Percentiles rank a stretch among this genome's conserved stretches.
Conservation (phyloP, 2,329 filamentous ascomycete genomes). For the Calonectria honghensis region DNA sequence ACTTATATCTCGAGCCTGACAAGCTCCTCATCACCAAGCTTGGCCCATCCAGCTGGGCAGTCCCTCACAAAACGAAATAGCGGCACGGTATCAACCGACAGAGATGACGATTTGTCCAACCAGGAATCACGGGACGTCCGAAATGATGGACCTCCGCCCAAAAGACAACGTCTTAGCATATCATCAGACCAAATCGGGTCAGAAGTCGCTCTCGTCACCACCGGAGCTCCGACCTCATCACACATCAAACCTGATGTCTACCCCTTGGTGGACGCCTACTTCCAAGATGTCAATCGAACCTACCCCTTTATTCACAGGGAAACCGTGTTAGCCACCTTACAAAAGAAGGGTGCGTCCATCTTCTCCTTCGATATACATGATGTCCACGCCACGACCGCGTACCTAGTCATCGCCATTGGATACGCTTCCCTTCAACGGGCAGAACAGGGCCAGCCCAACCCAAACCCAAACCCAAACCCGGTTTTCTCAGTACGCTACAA, state of each 20-base stretch:
- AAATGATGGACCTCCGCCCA: neutral
- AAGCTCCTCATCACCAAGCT: neutral
- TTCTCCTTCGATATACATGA: conserved; percentile 47
- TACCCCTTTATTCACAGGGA: conserved; percentile 64
- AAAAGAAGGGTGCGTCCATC: conserved; percentile 49
- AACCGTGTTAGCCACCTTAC: conserved; percentile 56
- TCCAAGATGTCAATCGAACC: conserved; percentile 63
- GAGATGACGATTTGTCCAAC: neutral
- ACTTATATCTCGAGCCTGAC: neutral
- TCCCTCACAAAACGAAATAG: neutral
- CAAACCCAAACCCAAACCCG: conserved; percentile 50
- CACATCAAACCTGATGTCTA: neutral
- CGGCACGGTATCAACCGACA: neutral
- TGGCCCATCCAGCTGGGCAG: neutral
- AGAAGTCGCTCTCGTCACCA: neutral
- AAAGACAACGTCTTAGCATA: conserved; percentile 6
- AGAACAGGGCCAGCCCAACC: conserved; percentile 57
- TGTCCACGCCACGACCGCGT: conserved; percentile 55
- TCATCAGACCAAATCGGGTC: neutral
- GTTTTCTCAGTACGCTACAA: conserved; percentile 59
- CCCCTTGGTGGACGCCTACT: conserved; percentile 62
- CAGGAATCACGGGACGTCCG: neutral
- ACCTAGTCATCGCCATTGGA: conserved; percentile 65
- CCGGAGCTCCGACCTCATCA: neutral
- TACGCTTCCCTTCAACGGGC: conserved; percentile 63